Evolutionary conservation across 306 rosid species (phyloP).

Genomic region (Dalbergia cochinchinensis): DNA sequence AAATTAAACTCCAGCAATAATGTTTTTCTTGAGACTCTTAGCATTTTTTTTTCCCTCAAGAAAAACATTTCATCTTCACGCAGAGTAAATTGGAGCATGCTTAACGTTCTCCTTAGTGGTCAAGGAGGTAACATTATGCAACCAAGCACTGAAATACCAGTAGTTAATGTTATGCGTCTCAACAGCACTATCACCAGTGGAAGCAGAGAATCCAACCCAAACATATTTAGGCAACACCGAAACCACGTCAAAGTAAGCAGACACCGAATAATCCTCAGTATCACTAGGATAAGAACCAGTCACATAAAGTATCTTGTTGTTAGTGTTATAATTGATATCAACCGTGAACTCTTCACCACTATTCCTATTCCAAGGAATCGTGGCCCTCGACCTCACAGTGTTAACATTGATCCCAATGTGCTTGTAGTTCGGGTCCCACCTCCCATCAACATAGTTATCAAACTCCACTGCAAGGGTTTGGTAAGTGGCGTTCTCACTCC

Average conservation of each 20-base stretch:
- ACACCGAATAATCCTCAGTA: not conserved
- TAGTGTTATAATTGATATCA: not conserved
- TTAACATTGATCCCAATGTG: constrained; percentile 41
- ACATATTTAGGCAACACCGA: constrained; percentile 1
- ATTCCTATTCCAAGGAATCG: not conserved
- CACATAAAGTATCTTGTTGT: not conserved
- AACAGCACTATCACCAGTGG: not conserved
- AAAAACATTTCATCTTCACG: not conserved
- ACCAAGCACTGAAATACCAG: not conserved
- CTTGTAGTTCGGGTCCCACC: constrained; percentile 35
- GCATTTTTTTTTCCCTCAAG: no score
- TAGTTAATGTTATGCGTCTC: not conserved
- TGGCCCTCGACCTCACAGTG: not conserved
- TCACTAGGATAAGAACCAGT: not conserved
- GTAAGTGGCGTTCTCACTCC: no score
- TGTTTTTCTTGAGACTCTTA: no score
- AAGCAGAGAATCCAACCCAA: constrained; percentile 24
- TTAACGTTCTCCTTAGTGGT: not conserved
- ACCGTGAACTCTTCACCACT: not conserved
- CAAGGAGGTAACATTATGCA: not conserved
- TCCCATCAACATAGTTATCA: not conserved
- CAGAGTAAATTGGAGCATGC: not conserved
- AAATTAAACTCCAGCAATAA: no score
- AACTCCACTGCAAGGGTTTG: constrained; percentile 41
- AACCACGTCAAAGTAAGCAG: not conserved